Conservation (phyloP, 2,329 filamentous ascomycete genomes). For the Alternaria conjuncta region DNA sequence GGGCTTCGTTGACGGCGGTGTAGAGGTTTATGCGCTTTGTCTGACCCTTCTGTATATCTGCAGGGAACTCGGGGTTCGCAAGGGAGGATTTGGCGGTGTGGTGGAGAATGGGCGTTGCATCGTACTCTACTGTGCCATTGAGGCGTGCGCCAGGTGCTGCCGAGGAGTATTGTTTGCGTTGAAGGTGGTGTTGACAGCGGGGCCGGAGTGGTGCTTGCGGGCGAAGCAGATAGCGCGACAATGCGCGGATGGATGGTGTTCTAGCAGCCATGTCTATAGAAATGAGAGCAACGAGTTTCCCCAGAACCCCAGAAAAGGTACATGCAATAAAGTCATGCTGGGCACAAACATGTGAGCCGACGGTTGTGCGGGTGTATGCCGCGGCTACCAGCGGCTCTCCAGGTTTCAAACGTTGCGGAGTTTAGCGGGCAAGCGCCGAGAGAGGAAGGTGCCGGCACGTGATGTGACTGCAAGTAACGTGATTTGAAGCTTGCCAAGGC, state of each 20-base stretch:
- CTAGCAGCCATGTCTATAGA: slow-evolving; percentile 33
- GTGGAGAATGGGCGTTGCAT: slow-evolving; percentile 78
- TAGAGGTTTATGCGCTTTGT: slow-evolving; percentile 93
- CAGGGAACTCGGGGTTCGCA: slow-evolving; percentile 72
- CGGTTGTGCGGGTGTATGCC: slow-evolving; percentile 15
- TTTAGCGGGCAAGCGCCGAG: slow-evolving; percentile 6
- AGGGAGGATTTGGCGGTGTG: slow-evolving; percentile 79
- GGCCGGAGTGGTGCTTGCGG: slow-evolving; percentile 35
- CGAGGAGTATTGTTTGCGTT: slow-evolving; percentile 55
- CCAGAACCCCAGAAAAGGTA: not conserved
- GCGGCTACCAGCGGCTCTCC: slow-evolving; percentile 31
- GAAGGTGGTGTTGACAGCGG: slow-evolving; percentile 27
- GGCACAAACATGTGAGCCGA: slow-evolving; percentile 15
- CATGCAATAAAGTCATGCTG: slow-evolving; percentile 11
- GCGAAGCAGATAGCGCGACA: slow-evolving; percentile 40
- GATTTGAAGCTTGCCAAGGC: not conserved
- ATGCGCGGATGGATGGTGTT: slow-evolving; percentile 38
- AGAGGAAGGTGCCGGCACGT: slow-evolving; percentile 7
- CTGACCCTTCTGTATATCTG: slow-evolving; percentile 67
- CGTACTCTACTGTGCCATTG: slow-evolving; percentile 88
- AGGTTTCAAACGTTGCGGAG: slow-evolving; percentile 14
- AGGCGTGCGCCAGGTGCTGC: slow-evolving; percentile 64
- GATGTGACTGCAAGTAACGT: not conserved
- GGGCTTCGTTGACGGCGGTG: slow-evolving; percentile 89
- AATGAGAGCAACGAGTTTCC: not conserved